Evolutionary conservation across 164 flowering plant genomes (phyloP), one percentile per base, ranked within the genome.

Genomic region (Santalum album): DNA sequence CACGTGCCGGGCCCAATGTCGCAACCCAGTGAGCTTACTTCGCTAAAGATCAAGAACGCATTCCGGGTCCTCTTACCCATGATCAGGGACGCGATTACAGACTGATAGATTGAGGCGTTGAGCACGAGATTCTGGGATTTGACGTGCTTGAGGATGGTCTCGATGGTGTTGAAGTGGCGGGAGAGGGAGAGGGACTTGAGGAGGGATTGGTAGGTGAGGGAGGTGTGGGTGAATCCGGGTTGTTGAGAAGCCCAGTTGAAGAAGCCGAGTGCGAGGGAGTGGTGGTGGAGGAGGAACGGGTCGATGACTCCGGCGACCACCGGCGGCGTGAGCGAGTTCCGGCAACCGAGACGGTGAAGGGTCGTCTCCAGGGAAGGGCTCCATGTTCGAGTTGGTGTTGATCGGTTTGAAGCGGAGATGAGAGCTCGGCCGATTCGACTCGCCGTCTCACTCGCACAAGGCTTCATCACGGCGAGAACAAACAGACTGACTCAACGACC

Each of bases 171-270:
- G 67, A 72, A 73, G n/a, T 84, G 83, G 67, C 82, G 83, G 51
- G 83, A 78, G 56, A 67, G 9, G 22, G 82, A 80, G 46, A 87
- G 87, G 23, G 84, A 82, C 43, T 75, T 80, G 65, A 87, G 71
- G 39, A 87, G 52, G 7, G 95, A 80, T 35, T 73, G 77, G 61
- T 75, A 87, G 38, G 89, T 58, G 21, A 55, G 16, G 14, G 91
- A 69, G 16, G 79, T 69, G 61, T 81, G 91, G 43, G 78, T 18
- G 62, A 72, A 87, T n/a, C 71, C 67, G 1, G 90, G 90, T 58
- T 81, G 89, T 54, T 84, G 89, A 57, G 89, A 64, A 12, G 86
- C 85, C 96, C 91, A 87, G 64, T 84, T 68, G 83, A 84, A 84
- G 80, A 87, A 87, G 50, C 91, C 91, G 19, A 80, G 69, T 36